Percentiles rank a stretch among this genome's conserved stretches.
These are phyloP conservation scores for Monascus purpureus DNA, from an alignment of 495 filamentous ascomycete species.

Conservation along the genomic window DNA sequence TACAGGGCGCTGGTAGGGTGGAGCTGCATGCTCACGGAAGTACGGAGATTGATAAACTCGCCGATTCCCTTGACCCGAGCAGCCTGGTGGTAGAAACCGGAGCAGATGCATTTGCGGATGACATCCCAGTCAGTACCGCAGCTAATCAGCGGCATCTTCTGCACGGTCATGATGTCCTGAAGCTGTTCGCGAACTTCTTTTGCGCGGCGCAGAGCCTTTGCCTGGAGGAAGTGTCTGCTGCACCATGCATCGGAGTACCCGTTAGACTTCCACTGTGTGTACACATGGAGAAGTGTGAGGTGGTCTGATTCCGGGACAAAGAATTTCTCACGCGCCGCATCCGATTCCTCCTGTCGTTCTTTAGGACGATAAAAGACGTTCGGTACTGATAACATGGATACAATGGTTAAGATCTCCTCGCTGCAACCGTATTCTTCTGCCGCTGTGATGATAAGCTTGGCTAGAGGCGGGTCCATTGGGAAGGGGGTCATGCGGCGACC, in stretches of 20 bases:
- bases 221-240: slow-evolving; percentile 78
- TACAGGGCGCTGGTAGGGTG: slow-evolving; percentile 91
- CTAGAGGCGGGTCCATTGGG: slow-evolving; percentile 89
- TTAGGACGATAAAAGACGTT: slow-evolving; percentile 96
- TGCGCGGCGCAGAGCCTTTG: slow-evolving; percentile 78
- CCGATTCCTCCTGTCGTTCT: slow-evolving; percentile 92
- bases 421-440: slow-evolving; percentile 78
- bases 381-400: slow-evolving; percentile 94
- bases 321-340: slow-evolving; percentile 95
- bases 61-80: slow-evolving; percentile 92
- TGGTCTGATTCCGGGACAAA: slow-evolving; percentile 98
- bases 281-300: slow-evolving; percentile 89
- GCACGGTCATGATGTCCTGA: slow-evolving; percentile 84
- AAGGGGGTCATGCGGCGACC: slow-evolving; percentile 93
- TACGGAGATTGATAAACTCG: slow-evolving; percentile 93
- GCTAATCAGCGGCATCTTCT: slow-evolving; percentile 76
- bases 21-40: slow-evolving; percentile 81
- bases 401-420: slow-evolving; percentile 96
- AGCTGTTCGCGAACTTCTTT: slow-evolving; percentile 92
- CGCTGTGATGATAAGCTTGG: slow-evolving; percentile 84
- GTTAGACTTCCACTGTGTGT: slow-evolving; percentile 88
- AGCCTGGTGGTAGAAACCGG: slow-evolving; percentile 97
- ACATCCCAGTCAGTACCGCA: slow-evolving; percentile 96
- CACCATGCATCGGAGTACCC: slow-evolving; percentile 89
- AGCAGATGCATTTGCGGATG: slow-evolving; percentile 92